Percentiles rank a stretch among this genome's conserved stretches.
These are phyloP conservation scores for Grifola frondosa DNA, from an alignment of 1,284 basidiomycete genomes.

Conservation along the genomic window DNA sequence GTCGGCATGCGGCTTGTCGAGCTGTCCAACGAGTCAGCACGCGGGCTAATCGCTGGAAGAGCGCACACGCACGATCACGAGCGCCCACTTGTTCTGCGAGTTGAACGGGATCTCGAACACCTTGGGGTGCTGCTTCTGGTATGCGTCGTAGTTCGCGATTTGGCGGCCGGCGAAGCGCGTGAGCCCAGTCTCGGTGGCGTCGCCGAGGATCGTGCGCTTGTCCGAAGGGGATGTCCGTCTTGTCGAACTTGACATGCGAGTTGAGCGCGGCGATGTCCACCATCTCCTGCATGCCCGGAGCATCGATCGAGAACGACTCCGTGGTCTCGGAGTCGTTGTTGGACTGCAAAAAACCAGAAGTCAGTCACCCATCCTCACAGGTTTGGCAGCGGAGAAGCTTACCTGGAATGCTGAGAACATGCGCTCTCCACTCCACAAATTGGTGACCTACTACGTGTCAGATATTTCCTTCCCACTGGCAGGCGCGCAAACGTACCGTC, in stretches of 20 bases:
- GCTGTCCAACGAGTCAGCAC: conserved; percentile 30
- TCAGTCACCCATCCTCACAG: conserved; percentile 2
- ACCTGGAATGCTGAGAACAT: conserved; percentile 67
- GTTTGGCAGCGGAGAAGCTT: conserved; percentile 5
- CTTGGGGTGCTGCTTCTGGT: conserved; percentile 51
- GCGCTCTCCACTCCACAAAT: conserved; percentile 57
- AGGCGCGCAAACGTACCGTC: conserved; percentile 45
- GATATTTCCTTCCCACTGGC: background rate
- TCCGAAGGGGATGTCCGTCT: conserved; percentile 60
- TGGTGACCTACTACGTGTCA: conserved; percentile 45
- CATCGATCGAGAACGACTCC: conserved; percentile 46
- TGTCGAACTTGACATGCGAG: conserved; percentile 69
- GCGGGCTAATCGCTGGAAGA: background rate
- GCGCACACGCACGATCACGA: conserved; percentile 53
- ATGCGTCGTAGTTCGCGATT: conserved; percentile 52
- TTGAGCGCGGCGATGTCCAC: conserved; percentile 64
- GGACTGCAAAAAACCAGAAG: conserved; percentile 36
- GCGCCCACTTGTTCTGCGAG: conserved; percentile 70
- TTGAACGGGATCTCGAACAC: conserved; percentile 74
- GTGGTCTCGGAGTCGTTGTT: conserved; percentile 63
- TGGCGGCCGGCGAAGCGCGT: conserved; percentile 62
- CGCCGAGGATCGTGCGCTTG: conserved; percentile 62
- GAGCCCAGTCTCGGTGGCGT: conserved; percentile 69
- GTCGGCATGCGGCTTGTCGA: conserved; percentile 50
- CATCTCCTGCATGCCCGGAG: conserved; percentile 60